These are phyloP conservation scores for Tylopilus sp. DNA, from an alignment of 1,284 basidiomycete species.

Conservation along the genomic window DNA sequence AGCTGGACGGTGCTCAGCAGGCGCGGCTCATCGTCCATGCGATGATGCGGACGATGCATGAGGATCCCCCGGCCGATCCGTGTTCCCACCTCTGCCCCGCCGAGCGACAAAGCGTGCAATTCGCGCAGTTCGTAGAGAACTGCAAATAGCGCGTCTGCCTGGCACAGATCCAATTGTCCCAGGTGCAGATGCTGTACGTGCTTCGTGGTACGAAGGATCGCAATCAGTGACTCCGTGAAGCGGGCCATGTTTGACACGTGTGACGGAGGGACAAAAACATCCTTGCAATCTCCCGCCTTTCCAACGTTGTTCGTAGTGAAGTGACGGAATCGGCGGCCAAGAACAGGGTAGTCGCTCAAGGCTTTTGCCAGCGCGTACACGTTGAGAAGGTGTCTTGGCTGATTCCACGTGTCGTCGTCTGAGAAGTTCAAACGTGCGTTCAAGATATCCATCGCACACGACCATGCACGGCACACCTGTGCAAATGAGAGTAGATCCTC, in stretches of 20 bases:
- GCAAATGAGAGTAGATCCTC: slow-evolving; percentile 25
- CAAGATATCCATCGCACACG: slow-evolving; percentile 25
- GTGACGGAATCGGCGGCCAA: slow-evolving; percentile 13
- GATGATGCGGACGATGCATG: background rate
- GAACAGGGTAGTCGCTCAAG: slow-evolving; percentile 5
- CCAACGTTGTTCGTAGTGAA: slow-evolving; percentile 15
- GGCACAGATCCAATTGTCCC: slow-evolving; percentile 10
- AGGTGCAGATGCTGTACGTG: slow-evolving; percentile 18
- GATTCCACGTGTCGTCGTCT: slow-evolving; percentile 7
- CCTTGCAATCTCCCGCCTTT: slow-evolving; percentile 1
- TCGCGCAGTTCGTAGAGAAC: slow-evolving; percentile 10
- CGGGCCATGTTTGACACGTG: too few relatives aligned
- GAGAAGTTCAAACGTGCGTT: slow-evolving; percentile 20
- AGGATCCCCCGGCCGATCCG: too few relatives aligned
- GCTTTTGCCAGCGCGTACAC: slow-evolving; percentile 14
- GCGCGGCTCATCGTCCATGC: background rate
- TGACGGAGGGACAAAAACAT: background rate
- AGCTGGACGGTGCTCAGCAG: slow-evolving; percentile 19
- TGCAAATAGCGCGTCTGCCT: slow-evolving; percentile 10
- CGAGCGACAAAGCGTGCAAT: slow-evolving; percentile 12
- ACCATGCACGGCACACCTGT: slow-evolving; percentile 25
- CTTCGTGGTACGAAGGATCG: slow-evolving; percentile 10
- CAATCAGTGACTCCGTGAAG: too few relatives aligned
- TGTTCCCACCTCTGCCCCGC: background rate
- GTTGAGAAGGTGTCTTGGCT: slow-evolving; percentile 8